These are phyloP conservation scores for Metschnikowia cerradonensis DNA, from an alignment of 805 yeast genomes.

Conservation along the genomic window DNA sequence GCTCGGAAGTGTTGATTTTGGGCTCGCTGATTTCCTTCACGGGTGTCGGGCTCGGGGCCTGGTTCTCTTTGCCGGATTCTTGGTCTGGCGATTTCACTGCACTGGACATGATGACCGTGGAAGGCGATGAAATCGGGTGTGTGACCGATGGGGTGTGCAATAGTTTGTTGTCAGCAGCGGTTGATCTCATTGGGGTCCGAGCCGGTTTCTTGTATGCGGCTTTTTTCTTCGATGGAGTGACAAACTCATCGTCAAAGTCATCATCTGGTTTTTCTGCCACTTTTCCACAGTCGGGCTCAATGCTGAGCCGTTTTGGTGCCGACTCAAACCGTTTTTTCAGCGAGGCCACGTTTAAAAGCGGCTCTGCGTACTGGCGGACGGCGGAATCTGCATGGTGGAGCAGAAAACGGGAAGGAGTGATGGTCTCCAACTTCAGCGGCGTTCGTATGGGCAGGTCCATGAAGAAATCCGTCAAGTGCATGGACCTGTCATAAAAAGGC, in stretches of 20 bases:
- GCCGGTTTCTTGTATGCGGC: conserved; percentile 23
- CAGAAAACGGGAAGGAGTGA: conserved; percentile 39
- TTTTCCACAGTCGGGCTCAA: conserved; percentile 31
- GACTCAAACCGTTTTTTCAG: conserved; percentile 2
- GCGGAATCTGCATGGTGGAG: conserved; percentile 11
- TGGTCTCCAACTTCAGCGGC: conserved; percentile 33
- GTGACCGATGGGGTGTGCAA: conserved; percentile 36
- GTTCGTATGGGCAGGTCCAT: conserved; percentile 42
- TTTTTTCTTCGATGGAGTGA: conserved; percentile 32
- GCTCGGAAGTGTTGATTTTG: conserved; percentile 20
- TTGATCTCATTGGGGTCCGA: conserved; percentile 16
- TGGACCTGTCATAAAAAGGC: conserved; percentile 41
- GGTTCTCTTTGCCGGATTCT: conserved; percentile 5
- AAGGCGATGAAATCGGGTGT: conserved; percentile 34
- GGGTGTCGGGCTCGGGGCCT: conserved; percentile 40
- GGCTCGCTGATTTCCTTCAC: conserved; percentile 18
- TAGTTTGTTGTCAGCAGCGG: conserved; percentile 4
- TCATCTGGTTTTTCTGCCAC: conserved; percentile 9
- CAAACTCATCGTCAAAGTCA: conserved; percentile 21
- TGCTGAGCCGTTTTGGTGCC: conserved; percentile 27
- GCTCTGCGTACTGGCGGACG: conserved; percentile 5
- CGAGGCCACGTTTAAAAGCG: conserved; percentile 21
- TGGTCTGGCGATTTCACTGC: conserved; percentile 21
- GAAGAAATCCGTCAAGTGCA: conserved; percentile 40
- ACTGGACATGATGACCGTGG: conserved; percentile 39